These are phyloP conservation scores for Omphalea diandra DNA, from an alignment of 441 rosid species.

Conservation along the genomic window DNA sequence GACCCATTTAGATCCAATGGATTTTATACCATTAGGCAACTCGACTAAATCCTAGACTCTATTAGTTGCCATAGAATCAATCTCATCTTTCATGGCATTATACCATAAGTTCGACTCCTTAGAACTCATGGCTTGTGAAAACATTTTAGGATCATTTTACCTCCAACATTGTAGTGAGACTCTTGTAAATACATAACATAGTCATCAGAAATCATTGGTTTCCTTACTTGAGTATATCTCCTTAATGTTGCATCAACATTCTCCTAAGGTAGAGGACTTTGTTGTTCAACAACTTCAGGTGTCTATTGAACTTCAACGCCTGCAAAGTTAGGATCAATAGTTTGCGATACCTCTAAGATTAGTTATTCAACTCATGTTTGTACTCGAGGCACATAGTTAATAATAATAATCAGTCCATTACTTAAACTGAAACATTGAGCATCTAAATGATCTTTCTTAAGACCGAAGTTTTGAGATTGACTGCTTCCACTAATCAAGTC, in stretches of 20 bases:
- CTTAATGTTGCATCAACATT: no score
- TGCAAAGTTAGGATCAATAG: neutral
- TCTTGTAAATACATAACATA: neutral
- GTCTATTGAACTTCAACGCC: neutral
- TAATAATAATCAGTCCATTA: neutral
- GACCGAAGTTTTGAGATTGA: no score
- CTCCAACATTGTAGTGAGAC: neutral
- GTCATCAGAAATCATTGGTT: neutral
- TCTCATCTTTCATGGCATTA: neutral
- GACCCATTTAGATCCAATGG: conserved; percentile 1
- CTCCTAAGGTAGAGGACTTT: no score
- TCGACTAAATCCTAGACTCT: neutral
- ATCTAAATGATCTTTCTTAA: no score
- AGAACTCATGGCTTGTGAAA: neutral
- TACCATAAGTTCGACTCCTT: neutral
- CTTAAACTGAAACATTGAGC: neutral
- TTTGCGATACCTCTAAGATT: neutral
- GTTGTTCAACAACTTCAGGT: no score
- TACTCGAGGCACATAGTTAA: neutral
- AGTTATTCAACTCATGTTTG: neutral
- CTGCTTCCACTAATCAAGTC: neutral
- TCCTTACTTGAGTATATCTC: neutral
- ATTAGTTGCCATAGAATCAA: neutral
- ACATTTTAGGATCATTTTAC: neutral
- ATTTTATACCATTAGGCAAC: neutral